A percentile compares a stretch with the other conserved stretches of the same genome.
Conservation (phyloP, 805 yeast species). For the Ogataea glucozyma region DNA sequence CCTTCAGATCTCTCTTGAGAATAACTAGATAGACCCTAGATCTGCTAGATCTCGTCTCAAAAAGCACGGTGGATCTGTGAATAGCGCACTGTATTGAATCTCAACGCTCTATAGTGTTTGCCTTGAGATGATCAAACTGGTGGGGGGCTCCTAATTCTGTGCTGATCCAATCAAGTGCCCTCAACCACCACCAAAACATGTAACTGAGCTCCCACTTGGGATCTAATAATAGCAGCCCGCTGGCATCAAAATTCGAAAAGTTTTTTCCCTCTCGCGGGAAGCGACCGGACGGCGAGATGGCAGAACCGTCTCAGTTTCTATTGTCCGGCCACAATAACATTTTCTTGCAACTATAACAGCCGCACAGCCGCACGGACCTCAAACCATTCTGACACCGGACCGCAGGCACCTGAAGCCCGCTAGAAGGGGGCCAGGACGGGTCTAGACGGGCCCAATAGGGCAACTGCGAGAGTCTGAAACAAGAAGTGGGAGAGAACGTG, state of each 20-base stretch:
- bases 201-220: background rate
- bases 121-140: too few species aligned
- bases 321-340: background rate
- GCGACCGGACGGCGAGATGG: conserved; percentile 9
- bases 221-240: conserved; percentile 7
- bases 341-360: background rate
- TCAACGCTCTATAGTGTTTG: background rate
- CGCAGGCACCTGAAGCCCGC: background rate
- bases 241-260: conserved; percentile 1
- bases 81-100: background rate
- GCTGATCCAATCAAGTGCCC: too few species aligned
- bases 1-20: too few species aligned
- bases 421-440: background rate
- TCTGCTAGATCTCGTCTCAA: conserved; percentile 3
- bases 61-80: background rate
- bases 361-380: background rate
- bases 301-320: background rate
- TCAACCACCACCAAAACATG: too few species aligned
- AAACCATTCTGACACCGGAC: background rate
- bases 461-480: too few species aligned
- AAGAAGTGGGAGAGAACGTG: too few species aligned
- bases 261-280: background rate
- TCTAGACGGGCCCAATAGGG: too few species aligned
- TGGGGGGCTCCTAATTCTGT: too few species aligned
- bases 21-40: conserved; percentile 1